Evolutionary conservation across 768 basidiomycete species (phyloP), one percentile per base, ranked within the genome.

Genomic region (Termitomyces sp.): DNA sequence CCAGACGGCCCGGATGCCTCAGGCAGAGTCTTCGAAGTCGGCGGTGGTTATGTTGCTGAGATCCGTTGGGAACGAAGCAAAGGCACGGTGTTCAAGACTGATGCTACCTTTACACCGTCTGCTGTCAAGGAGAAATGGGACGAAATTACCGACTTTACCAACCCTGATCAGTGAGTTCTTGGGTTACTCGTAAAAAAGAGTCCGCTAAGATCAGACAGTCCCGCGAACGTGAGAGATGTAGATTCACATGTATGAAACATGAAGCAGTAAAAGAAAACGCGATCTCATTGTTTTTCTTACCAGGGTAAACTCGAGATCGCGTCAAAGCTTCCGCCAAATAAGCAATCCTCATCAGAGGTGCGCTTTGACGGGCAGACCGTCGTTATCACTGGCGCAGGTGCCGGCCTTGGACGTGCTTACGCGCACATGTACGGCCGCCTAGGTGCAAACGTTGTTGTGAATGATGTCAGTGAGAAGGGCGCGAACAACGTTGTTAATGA

Each of bases 391-490:
- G 97, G 96, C 41, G 92, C 95, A 7, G 96, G 96, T 44, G 93
- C 90, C 30, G 97, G 96, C 54, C 85, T 99, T 33, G 97, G 97
- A 18, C 87, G 97, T 31, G 83, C 85, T 2, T 97, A 98, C 68
- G 91, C 97, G 0, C 80, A 89, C 45, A 91, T 98, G 91, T 98
- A 89, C 68, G 91, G 82, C 27, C 86, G 83, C 55, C 85, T 95
- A 9, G 96, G 97, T n/a, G 96, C 94, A 11, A 97, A 97, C 66
- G 91, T 99, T 34, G 91, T 98, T 47, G 85, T 98, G 45, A 99
- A 98, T 70, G 97, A 99, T 67, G 88, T 98, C 49, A 93, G 81
- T 69, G 89, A 88, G 68, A 91, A 94, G 65, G 88, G 83, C 2
- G 95, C 95, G 7, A 83, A 84, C 22, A 75, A 81, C 8, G 95